These are phyloP conservation scores for Leccinum pachyderme DNA, from an alignment of 1,284 basidiomycete genomes.

Conservation along the genomic window DNA sequence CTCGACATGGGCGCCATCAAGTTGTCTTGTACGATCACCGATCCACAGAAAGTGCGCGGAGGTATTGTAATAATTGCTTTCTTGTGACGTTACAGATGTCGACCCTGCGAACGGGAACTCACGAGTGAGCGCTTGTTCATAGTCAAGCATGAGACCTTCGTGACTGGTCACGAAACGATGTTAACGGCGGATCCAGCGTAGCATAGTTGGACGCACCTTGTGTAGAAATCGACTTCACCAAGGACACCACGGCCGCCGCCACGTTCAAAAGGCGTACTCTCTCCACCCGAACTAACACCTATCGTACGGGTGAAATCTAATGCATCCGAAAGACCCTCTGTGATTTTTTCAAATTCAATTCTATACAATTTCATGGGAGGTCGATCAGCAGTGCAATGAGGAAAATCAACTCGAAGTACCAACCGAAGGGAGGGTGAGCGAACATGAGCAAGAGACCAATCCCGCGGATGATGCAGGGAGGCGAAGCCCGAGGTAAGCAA, in stretches of 20 bases:
- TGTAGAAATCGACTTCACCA: slow-evolving; percentile 93
- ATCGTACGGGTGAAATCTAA: slow-evolving; percentile 93
- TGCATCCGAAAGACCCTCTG: slow-evolving; percentile 84
- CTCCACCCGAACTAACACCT: slow-evolving; percentile 59
- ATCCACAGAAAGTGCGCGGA: slow-evolving; percentile 97
- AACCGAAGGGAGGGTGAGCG: slow-evolving; percentile 75
- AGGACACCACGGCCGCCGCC: slow-evolving; percentile 73
- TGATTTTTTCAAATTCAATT: slow-evolving; percentile 82
- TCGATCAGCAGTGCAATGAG: slow-evolving; percentile 10
- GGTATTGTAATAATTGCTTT: slow-evolving; percentile 73
- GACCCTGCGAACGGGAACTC: slow-evolving; percentile 37
- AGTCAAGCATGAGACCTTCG: slow-evolving; percentile 91
- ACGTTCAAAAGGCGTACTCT: slow-evolving; percentile 56
- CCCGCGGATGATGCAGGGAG: slow-evolving; percentile 84
- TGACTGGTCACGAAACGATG: slow-evolving; percentile 52
- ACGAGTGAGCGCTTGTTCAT: slow-evolving; percentile 91
- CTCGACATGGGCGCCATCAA: slow-evolving; percentile 93
- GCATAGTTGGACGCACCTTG: slow-evolving; percentile 53
- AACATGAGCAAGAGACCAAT: slow-evolving; percentile 93
- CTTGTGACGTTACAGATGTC: slow-evolving; percentile 8
- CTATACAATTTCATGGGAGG: slow-evolving; percentile 36
- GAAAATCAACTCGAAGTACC: slow-evolving; percentile 12
- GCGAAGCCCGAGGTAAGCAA: slow-evolving; percentile 91
- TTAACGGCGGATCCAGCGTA: neutral
- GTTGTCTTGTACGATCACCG: slow-evolving; percentile 93